Conservation (phyloP, 176 grass and related monocot genomes). For the Rhynchospora breviuscula region DNA sequence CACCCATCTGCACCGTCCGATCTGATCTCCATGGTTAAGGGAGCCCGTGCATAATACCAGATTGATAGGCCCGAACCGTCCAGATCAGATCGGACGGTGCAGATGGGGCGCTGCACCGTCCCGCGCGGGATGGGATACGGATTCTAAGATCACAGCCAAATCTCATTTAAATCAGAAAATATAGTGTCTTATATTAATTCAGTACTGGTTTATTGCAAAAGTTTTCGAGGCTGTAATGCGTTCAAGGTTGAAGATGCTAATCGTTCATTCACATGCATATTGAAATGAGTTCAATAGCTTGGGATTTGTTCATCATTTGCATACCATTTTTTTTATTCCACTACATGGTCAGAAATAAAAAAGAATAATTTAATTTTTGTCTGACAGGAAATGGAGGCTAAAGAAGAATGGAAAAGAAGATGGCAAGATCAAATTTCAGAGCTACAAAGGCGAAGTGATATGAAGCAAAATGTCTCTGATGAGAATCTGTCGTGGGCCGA, state of each 20-base stretch:
- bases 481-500: conserved; percentile 25
- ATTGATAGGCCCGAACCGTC: too few relatives aligned
- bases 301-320: neutral
- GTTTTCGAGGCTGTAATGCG: too few relatives aligned
- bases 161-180: neutral
- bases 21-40: too few relatives aligned
- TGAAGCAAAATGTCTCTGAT: conserved; percentile 6
- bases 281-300: neutral
- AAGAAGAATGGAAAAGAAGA: conserved; percentile 19
- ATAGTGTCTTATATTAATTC: neutral
- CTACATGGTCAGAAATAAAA: neutral
- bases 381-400: conserved; percentile 17
- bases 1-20: too few relatives aligned
- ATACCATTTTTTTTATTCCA: neutral
- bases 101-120: too few relatives aligned
- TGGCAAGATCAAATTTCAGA: conserved; percentile 29
- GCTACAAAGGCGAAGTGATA: conserved; percentile 3
- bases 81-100: too few relatives aligned
- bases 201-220: neutral
- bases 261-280: neutral
- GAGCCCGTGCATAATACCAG: too few relatives aligned
- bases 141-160: too few relatives aligned
- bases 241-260: neutral
- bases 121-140: too few relatives aligned
- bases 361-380: neutral